phyloP scores from a whole-genome alignment of 2,329 filamentous ascomycete genomes.

The Stagonosporopsis tanaceti region DNA sequence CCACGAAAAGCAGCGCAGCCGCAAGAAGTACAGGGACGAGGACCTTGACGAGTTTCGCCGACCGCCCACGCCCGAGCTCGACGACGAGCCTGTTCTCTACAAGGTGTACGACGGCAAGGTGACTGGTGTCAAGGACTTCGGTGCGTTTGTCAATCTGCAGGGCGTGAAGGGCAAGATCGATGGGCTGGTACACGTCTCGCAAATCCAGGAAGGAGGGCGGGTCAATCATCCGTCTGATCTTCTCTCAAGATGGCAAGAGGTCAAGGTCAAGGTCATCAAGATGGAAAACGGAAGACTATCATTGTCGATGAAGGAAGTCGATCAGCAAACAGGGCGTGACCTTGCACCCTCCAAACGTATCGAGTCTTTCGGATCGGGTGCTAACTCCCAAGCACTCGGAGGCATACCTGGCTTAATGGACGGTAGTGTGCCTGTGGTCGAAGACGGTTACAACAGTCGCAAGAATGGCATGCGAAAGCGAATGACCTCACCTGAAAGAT shows the following conservation, averaged over 20 bases:
- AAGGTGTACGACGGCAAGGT: conserved; percentile 92
- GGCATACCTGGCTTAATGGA: conserved; percentile 62
- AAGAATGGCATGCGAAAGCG: conserved; percentile 75
- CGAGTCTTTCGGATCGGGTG: conserved; percentile 71
- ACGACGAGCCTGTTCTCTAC: conserved; percentile 80
- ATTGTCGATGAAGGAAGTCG: conserved; percentile 96
- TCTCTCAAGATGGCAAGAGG: conserved; percentile 77
- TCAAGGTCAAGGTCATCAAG: conserved; percentile 92
- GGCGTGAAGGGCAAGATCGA: conserved; percentile 89
- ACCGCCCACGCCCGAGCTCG: conserved; percentile 75
- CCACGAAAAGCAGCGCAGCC: conserved; percentile 53
- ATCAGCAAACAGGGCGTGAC: conserved; percentile 87
- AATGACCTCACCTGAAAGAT: conserved; percentile 94
- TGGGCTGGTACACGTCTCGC: conserved; percentile 91
- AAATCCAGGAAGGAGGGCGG: conserved; percentile 81
- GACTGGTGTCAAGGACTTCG: conserved; percentile 93
- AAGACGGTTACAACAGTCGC: conserved; percentile 61
- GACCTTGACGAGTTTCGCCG: conserved; percentile 69
- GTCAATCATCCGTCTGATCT: conserved; percentile 93
- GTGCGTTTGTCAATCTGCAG: conserved; percentile 90
- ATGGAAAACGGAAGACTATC: conserved; percentile 84
- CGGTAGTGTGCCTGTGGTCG: conserved; percentile 67
- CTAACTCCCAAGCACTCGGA: conserved; percentile 85
- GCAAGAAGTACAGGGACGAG: conserved; percentile 46
- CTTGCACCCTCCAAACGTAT: conserved; percentile 79